A percentile compares a stretch with the other conserved stretches of the same genome.
phyloP scores from a whole-genome alignment of 495 filamentous ascomycete genomes.

The Geopyxis carbonaria region DNA sequence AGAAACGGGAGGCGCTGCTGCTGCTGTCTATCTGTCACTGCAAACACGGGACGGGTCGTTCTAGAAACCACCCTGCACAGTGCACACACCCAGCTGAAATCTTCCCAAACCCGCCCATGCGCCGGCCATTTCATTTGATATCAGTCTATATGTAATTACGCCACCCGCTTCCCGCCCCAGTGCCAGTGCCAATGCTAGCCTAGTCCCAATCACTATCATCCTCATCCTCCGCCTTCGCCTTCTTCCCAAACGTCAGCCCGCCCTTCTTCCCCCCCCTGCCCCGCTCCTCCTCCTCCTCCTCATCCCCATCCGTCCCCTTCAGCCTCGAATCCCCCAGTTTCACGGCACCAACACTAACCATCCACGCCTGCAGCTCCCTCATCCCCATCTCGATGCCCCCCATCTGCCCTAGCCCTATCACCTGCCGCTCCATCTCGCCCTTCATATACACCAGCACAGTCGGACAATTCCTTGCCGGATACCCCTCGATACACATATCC shows the following conservation, averaged over 20 bases:
- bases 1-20: too few species aligned
- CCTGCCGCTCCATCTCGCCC: conserved; percentile 74
- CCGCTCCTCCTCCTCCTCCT: conserved; percentile 38
- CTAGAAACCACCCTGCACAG: too few species aligned
- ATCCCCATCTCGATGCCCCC: conserved; percentile 51
- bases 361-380: conserved; percentile 49
- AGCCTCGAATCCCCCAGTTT: conserved; percentile 56
- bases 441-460: conserved; percentile 87
- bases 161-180: too few species aligned
- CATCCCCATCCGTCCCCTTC: conserved; percentile 43
- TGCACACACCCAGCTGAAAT: too few species aligned
- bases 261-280: conserved; percentile 29
- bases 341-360: conserved; percentile 69
- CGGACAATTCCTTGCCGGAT: conserved; percentile 85
- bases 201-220: conserved; percentile 72
- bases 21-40: too few species aligned
- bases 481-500: conserved; percentile 88
- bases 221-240: conserved; percentile 34
- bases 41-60: too few species aligned
- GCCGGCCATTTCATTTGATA: too few species aligned
- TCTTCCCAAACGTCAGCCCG: conserved; percentile 22
- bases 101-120: too few species aligned
- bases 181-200: too few species aligned
- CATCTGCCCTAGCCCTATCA: conserved; percentile 69
- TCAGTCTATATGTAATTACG: neutral